Percentiles rank a stretch among this genome's conserved stretches.
phyloP scores from a whole-genome alignment of 2,329 filamentous ascomycete genomes.

The Geosmithia morbida region DNA sequence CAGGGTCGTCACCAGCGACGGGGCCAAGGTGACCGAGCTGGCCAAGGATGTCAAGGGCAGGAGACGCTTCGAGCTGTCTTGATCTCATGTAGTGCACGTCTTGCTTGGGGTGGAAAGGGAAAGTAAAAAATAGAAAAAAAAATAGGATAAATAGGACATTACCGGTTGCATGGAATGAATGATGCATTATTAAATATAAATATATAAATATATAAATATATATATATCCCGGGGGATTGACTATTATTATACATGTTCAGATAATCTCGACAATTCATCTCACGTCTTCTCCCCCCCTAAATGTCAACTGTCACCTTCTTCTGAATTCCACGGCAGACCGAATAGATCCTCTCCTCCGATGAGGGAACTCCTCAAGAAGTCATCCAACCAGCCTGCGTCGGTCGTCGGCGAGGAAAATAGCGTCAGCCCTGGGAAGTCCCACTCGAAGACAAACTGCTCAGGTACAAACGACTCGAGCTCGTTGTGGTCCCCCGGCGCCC shows the following conservation, averaged over 20 bases:
- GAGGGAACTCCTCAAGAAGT: slow-evolving; percentile 9
- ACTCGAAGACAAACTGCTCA: slow-evolving; percentile 40
- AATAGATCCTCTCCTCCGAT: slow-evolving; percentile 9
- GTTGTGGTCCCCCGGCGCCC: slow-evolving; percentile 6
- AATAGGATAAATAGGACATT: too few relatives aligned
- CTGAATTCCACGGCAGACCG: slow-evolving; percentile 5
- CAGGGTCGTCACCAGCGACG: slow-evolving; percentile 5
- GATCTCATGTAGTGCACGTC: not conserved
- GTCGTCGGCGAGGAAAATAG: slow-evolving; percentile 18
- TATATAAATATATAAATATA: too few relatives aligned
- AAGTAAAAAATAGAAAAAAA: too few relatives aligned
- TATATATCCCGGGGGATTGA: too few relatives aligned
- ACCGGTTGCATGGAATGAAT: too few relatives aligned
- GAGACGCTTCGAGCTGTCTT: slow-evolving; percentile 7
- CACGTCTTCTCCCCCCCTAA: too few relatives aligned
- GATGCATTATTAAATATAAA: too few relatives aligned
- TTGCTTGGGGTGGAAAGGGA: too few relatives aligned
- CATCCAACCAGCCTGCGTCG: slow-evolving; percentile 11
- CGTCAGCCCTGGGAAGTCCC: slow-evolving; percentile 39
- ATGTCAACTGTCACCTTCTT: not conserved
- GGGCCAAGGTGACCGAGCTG: slow-evolving; percentile 3
- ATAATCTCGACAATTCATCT: too few relatives aligned
- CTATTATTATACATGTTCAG: too few relatives aligned
- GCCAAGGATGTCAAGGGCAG: slow-evolving; percentile 8
- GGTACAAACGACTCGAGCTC: slow-evolving; percentile 39